Percentiles rank a stretch among this genome's conserved stretches.
Evolutionary conservation across 2,329 filamentous ascomycete genomes (phyloP).

Genomic region (Endocalyx cinctus): DNA sequence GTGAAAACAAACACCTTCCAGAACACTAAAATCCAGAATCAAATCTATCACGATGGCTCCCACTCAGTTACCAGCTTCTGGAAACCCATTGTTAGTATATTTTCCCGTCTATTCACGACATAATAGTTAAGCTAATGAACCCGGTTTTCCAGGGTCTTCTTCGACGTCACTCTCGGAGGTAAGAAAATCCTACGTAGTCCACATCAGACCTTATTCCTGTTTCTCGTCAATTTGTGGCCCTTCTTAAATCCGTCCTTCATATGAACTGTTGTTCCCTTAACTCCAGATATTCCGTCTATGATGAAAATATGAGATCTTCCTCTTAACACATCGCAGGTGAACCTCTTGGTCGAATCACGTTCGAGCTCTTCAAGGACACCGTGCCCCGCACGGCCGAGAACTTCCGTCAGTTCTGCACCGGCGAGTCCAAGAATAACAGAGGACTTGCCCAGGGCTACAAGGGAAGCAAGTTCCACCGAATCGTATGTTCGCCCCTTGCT

Average conservation of each 20-base stretch:
- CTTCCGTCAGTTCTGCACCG: constrained; percentile 95
- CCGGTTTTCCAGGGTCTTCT: constrained; percentile 53
- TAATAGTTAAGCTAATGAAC: constrained; percentile 3
- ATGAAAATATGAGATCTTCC: too few relatives aligned
- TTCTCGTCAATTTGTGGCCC: too few relatives aligned
- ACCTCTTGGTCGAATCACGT: constrained; percentile 79
- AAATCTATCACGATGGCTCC: constrained; percentile 28
- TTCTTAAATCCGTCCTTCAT: too few relatives aligned
- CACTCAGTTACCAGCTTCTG: constrained; percentile 35
- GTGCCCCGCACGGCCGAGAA: constrained; percentile 91
- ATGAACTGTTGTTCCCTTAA: too few relatives aligned
- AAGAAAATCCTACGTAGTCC: constrained; percentile 27
- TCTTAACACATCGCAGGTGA: constrained; percentile 54
- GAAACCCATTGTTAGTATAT: constrained; percentile 39
- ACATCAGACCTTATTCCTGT: neutral
- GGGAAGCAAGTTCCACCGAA: constrained; percentile 87
- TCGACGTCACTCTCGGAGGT: constrained; percentile 78
- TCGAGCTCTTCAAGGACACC: constrained; percentile 82
- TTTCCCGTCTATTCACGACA: constrained; percentile 25
- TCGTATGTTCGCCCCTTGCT: constrained; percentile 53
- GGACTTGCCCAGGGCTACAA: constrained; percentile 90
- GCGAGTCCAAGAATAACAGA: constrained; percentile 74
- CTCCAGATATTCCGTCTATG: too few relatives aligned
- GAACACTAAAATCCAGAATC: too few relatives aligned
- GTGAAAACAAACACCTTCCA: too few relatives aligned